Evolutionary conservation across 306 rosid species (phyloP).

Genomic region (Luffa aegyptiaca): DNA sequence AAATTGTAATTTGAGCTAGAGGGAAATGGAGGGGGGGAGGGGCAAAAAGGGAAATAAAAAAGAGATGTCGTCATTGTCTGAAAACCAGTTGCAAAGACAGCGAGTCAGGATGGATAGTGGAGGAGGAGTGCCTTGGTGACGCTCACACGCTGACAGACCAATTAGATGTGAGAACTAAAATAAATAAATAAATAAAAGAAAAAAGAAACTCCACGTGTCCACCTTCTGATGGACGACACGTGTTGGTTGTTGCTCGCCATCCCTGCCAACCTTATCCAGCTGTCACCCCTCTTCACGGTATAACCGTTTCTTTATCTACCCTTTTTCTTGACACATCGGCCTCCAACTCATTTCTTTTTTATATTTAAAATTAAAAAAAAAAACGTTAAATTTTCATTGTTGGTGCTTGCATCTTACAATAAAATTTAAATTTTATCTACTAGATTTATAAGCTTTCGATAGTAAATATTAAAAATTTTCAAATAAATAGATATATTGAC

Average conservation of each 20-base stretch:
- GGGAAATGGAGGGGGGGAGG: background rate
- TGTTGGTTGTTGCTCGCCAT: background rate
- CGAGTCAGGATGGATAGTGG: background rate
- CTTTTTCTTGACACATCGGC: background rate
- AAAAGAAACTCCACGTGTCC: background rate
- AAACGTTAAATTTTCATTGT: no score
- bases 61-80: background rate
- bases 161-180: background rate
- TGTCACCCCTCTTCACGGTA: constrained; percentile 5
- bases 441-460: no score
- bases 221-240: background rate
- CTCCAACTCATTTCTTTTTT: background rate
- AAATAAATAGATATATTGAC: no score
- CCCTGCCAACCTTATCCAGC: constrained; percentile 8
- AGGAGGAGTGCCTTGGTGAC: background rate
- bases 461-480: no score
- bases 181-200: background rate
- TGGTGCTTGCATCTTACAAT: no score
- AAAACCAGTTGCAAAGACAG: constrained; percentile 5
- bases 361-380: no score
- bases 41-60: background rate
- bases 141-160: constrained; percentile 1
- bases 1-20: background rate
- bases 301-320: background rate
- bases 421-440: no score